phyloP scores from a whole-genome alignment of 768 basidiomycete genomes.

The Lactifluus pinguis region DNA sequence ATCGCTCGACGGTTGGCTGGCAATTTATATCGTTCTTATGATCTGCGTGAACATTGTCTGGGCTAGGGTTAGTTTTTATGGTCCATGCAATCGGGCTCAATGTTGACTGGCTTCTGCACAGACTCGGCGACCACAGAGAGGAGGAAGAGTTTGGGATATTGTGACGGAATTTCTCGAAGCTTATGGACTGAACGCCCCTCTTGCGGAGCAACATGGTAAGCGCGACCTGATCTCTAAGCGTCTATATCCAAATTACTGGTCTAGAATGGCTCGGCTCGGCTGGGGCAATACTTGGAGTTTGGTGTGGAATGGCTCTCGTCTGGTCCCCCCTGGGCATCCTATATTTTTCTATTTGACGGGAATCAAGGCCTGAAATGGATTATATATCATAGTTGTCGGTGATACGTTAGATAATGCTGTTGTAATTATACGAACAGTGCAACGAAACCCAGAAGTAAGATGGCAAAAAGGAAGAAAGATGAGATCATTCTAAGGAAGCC shows the following conservation, averaged over 20 bases:
- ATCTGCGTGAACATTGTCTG: background rate
- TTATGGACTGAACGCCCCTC: background rate
- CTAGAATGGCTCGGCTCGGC: conserved; percentile 3
- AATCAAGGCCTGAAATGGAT: background rate
- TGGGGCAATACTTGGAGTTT: conserved; percentile 3
- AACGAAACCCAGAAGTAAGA: too few species aligned
- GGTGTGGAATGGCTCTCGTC: conserved; percentile 1
- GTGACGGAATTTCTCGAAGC: background rate
- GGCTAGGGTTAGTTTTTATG: background rate
- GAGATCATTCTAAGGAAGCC: too few species aligned
- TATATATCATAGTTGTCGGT: too few species aligned
- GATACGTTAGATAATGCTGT: too few species aligned
- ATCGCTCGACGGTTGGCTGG: background rate
- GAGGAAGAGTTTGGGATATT: background rate
- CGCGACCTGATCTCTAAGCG: background rate
- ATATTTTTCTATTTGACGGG: background rate
- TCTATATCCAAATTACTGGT: background rate
- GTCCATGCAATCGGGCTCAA: background rate
- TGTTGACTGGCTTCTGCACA: background rate
- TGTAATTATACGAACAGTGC: too few species aligned
- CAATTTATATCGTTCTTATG: background rate
- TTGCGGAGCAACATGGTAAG: conserved; percentile 1
- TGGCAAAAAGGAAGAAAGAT: too few species aligned
- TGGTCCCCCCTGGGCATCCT: background rate
- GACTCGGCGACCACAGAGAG: background rate